Base-by-base conservation (phyloP, 495 filamentous ascomycete species). In the Aspergillus homomorphus region DNA sequence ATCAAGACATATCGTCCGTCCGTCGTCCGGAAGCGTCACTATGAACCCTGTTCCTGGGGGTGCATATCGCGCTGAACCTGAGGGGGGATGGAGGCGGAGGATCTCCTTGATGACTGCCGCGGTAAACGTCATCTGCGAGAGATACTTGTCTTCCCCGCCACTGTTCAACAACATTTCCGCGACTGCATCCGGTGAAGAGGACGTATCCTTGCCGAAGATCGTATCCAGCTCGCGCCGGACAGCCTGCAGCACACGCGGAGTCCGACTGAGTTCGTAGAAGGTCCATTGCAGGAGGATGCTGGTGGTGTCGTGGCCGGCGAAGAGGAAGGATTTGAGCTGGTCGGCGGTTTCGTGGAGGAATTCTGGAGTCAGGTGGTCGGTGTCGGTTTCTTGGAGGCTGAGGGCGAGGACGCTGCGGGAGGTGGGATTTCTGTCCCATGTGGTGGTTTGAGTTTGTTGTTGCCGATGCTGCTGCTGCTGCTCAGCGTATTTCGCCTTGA, bases 101-200 rank as follows among this genome's bases (percentile, higher is more conserved):
- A 71, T 70, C 51, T 82, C 80, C 56, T 79, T 82, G 56, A 83
- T 74, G 1, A 83, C 69, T 1, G 79, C 80, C 0, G 69, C 49
- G 0, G 74, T 75, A 56, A 77, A 83, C 0, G 68, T 62, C 30
- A 82, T 58, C 38, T 66, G 53, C 44, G 74, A 71, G n/a, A 82
- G 59, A 8, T 57, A n/a, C 5, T 41, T 55, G 6, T 38, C 56
- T 1, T 56, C 63, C 23, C 38, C 18, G 57, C 19, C 14, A 49
- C 52, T n/a, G n/a, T n/a, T n/a, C 15, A 58, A 21, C 14, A 62
- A 26, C 28, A 21, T 52, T 15, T 55, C 24, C 20, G 43, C 33
- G 5, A 60, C 42, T 0, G 51, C 56, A 0, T 58, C 67, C 9
- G 66, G 43, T 2, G 33, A 38, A 12, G 33, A 5, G 8, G 56